phyloP scores from a whole-genome alignment of 139 green algal genomes.

The Penium margaritaceum region DNA sequence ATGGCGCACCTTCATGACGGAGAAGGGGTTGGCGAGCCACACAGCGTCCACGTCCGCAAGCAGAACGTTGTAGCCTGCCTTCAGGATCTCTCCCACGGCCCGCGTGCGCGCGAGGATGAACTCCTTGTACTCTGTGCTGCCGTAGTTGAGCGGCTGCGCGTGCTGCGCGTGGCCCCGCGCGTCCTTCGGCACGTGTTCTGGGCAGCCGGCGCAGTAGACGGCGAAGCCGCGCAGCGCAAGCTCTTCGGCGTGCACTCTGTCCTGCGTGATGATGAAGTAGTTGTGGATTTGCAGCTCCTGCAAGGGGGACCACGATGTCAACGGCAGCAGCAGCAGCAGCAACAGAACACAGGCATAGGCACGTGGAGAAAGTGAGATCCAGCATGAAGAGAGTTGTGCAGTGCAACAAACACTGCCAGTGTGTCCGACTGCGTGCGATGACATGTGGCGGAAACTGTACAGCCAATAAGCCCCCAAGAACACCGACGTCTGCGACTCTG shows the following conservation, averaged over 20 bases:
- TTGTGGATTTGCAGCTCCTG: constrained; percentile 23
- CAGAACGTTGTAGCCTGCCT: constrained; percentile 27
- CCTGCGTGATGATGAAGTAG: constrained; percentile 28
- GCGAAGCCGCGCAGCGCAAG: neutral
- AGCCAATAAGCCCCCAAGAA: no score
- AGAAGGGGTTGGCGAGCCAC: constrained; percentile 20
- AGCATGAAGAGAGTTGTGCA: no score
- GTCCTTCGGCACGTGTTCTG: neutral
- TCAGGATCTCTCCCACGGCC: constrained; percentile 20
- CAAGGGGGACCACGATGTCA: neutral
- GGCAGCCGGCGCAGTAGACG: constrained; percentile 9
- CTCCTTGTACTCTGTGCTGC: constrained; percentile 22
- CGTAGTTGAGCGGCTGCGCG: constrained; percentile 6
- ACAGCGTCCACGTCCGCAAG: constrained; percentile 23
- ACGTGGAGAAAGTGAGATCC: no score
- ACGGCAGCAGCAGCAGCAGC: no score
- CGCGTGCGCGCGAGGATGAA: constrained; percentile 27
- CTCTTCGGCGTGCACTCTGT: neutral
- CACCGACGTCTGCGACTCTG: no score
- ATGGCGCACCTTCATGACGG: neutral
- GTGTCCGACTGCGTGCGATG: no score
- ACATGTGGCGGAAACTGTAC: no score
- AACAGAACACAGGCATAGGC: no score
- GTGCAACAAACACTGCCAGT: no score
- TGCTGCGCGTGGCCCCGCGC: neutral